Base-by-base conservation (phyloP, 73 alveolate species). In the Paramecium tetraurelia region DNA sequence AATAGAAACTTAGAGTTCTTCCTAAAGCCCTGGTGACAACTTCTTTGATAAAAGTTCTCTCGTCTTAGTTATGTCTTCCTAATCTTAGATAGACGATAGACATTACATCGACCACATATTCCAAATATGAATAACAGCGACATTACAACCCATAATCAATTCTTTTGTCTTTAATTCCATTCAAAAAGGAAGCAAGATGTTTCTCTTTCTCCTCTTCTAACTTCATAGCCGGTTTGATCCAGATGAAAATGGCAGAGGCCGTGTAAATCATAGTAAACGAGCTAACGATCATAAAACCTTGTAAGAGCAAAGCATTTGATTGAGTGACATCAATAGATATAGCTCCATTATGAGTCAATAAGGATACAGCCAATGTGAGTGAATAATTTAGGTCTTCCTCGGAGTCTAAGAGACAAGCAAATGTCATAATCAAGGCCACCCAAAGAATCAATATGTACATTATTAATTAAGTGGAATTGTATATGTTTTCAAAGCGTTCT, bases 121-220 rank as follows among this genome's bases (percentile, higher is more conserved):
- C 90, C 24, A 80, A 48, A 80, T 80, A 80, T 0, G 76, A 44
- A 18, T 41, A 80, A 44, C 76, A 44, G 0, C 72, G 70, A 46
- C 90, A 80, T 21, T 44, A n/a, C 5, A 80, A 22, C 5, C 77
- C 50, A 48, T 80, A 80, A 80, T 41, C 75, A 9, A 80, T 80
- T 16, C 21, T 80, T 46, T 80, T 80, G 8, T 80, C 38, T 44
- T 44, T 41, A 16, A 46, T 24, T 2, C 90, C 90, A 9, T 40
- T 35, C 5, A 44, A 31, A 48, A 80, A 80, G 20, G 70, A 22
- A 40, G 22, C 24, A 4, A 80, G 53, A 43, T 31, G 50, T 80
- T 80, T 80, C 76, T 80, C 70, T 44, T 80, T 80, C 53, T 80
- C 90, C 27, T 44, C 46, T 35, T 44, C 57, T n/a, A 44, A 80